Conservation (phyloP, 768 basidiomycete species). For the Podaxis rugospora region DNA sequence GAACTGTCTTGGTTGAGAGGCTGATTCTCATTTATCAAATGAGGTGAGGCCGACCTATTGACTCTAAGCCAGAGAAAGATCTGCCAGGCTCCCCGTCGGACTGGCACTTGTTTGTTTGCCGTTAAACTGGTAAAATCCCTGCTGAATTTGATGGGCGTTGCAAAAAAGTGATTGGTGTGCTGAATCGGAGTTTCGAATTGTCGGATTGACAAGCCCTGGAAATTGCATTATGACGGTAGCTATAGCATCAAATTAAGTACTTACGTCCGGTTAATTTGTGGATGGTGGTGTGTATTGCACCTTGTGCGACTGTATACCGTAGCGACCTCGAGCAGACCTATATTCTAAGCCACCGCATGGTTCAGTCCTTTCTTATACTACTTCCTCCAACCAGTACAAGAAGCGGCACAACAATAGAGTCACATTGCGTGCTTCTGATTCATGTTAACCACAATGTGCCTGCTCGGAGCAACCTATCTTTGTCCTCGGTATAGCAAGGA, state of each 20-base stretch:
- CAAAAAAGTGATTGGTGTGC: slow-evolving; percentile 2
- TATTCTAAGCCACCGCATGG: background rate
- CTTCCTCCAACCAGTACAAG: background rate
- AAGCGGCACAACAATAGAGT: background rate
- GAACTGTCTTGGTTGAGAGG: background rate
- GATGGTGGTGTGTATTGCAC: background rate
- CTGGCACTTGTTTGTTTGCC: background rate
- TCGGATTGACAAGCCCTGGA: background rate
- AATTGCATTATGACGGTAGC: background rate
- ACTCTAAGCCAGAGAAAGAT: background rate
- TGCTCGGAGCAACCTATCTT: background rate
- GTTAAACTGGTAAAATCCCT: background rate
- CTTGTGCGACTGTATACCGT: background rate
- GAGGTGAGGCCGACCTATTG: background rate
- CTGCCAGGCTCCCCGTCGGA: background rate
- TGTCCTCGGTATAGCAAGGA: background rate
- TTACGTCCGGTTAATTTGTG: background rate
- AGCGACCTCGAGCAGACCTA: background rate
- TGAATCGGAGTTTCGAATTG: background rate
- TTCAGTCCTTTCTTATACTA: background rate
- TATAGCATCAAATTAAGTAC: background rate
- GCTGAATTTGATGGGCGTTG: slow-evolving; percentile 2
- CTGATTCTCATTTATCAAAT: background rate
- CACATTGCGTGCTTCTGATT: background rate
- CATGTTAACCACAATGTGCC: background rate